Conservation (phyloP, 306 rosid genomes). For the Alnus glutinosa region DNA sequence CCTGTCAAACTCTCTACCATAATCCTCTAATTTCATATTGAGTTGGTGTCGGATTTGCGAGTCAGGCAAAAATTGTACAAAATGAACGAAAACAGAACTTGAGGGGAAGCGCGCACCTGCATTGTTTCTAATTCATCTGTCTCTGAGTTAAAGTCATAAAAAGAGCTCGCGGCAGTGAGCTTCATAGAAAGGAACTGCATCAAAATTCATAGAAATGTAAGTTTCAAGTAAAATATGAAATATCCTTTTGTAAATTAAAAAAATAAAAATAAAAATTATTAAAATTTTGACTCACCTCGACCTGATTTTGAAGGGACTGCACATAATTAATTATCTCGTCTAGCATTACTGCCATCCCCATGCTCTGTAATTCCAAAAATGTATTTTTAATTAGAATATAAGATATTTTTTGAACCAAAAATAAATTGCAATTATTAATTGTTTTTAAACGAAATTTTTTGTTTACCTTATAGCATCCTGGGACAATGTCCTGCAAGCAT, state of each 20-base stretch:
- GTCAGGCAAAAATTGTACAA: not conserved
- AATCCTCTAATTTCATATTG: no score
- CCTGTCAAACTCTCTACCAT: no score
- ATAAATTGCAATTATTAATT: conserved; percentile 1
- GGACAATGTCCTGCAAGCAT: conserved; percentile 91
- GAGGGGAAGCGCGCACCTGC: conserved; percentile 61
- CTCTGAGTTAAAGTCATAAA: conserved; percentile 79
- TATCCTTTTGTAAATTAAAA: not conserved
- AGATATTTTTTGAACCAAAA: not conserved
- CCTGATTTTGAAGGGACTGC: conserved; percentile 94
- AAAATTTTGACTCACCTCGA: conserved; percentile 60
- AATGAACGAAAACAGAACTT: not conserved
- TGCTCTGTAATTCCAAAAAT: conserved; percentile 59
- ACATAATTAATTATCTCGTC: conserved; percentile 97
- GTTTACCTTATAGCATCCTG: conserved; percentile 89
- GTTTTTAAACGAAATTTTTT: not conserved
- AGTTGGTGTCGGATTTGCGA: no score
- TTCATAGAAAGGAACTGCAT: conserved; percentile 94
- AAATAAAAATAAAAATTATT: not conserved
- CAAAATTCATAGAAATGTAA: conserved; percentile 13
- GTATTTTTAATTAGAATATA: not conserved
- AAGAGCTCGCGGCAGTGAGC: conserved; percentile 82
- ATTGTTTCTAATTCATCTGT: conserved; percentile 63
- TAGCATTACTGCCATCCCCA: conserved; percentile 99
- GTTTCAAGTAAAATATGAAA: not conserved